Base-by-base conservation (phyloP, 352 stramenopile species). In the Globisporangium canariense region DNA sequence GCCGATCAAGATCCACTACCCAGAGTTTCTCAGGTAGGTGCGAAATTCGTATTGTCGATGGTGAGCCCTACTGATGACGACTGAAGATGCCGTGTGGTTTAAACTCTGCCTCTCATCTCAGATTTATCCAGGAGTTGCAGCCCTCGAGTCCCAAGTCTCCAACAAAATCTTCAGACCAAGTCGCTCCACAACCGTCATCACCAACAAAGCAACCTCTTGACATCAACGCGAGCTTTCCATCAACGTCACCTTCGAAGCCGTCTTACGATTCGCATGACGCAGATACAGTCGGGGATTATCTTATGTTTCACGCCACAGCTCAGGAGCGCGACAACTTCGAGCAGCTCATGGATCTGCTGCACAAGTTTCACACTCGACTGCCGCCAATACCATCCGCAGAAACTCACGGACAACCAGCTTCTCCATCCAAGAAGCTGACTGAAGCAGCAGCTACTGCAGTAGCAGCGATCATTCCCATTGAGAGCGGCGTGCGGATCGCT, bases 291-390 rank as follows among this genome's bases (percentile, higher is more conserved):
- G 73, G 77, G 14, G 73, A 84, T 25, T 88, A 86, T 54, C 68
- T 88, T 43, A 84, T 88, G 68, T 71, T 66, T 41, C 68, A 78
- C 49, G 75, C 79, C 41, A 78, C 65, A 0, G 16, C 20, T 4
- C 69, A 66, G 5, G 77, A 88, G 56, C 79, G 74, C n/a, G 52
- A 61, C 34, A 76, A 81, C 62, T 88, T 88, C 66, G 79, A 88
- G 69, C 54, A 64, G 7, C 65, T 88, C 43, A 88, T 88, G 79
- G 75, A 86, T 55, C 32, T 71, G 49, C 64, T 88, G 28, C 65
- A 86, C 66, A 43, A 67, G 3, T 86, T 84, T 36, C 71, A 83
- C 51, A 58, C 70, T 32, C 41, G 57, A 8, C 43, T 78, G 16
- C 43, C 52, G 5, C 25, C 20, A 13, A 13, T 16, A 25, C 18